These are phyloP conservation scores for Boechera divaricarpa DNA, from an alignment of 345 rosid species.

Conservation along the genomic window DNA sequence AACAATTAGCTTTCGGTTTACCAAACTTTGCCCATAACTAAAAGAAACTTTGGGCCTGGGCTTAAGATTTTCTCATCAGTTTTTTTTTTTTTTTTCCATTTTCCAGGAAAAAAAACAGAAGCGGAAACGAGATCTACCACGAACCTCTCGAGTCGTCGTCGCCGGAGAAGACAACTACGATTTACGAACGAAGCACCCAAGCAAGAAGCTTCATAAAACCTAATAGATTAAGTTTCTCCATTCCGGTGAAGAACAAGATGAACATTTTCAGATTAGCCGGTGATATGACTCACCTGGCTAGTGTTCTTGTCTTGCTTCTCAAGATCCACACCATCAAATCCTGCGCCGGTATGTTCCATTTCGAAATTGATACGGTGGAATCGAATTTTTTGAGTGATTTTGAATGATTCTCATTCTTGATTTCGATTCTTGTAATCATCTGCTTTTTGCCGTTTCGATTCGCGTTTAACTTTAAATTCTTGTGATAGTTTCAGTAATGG, in stretches of 20 bases:
- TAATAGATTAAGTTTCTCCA: background rate
- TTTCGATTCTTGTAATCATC: no score
- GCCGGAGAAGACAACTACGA: background rate
- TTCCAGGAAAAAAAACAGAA: background rate
- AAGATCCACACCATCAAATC: slow-evolving; percentile 84
- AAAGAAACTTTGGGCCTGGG: background rate
- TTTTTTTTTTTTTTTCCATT: background rate
- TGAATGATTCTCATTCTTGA: background rate
- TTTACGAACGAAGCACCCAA: background rate
- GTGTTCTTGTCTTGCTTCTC: slow-evolving; percentile 73
- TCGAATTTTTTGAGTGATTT: background rate
- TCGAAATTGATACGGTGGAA: background rate
- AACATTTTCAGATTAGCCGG: slow-evolving; percentile 75
- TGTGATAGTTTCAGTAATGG: background rate
- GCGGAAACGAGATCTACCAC: slow-evolving; percentile 24
- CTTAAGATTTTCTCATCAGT: background rate
- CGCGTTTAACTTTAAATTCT: no score
- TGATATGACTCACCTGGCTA: slow-evolving; percentile 77
- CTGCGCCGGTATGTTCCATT: slow-evolving; percentile 56
- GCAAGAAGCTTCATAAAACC: slow-evolving; percentile 4
- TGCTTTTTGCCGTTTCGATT: no score
- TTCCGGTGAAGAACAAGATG: slow-evolving; percentile 40
- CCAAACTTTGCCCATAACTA: background rate
- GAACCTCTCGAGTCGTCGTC: background rate
- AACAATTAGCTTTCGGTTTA: slow-evolving; percentile 3